phyloP scores from a whole-genome alignment of 2,329 filamentous ascomycete genomes.

The Calonectria pauciramosa region DNA sequence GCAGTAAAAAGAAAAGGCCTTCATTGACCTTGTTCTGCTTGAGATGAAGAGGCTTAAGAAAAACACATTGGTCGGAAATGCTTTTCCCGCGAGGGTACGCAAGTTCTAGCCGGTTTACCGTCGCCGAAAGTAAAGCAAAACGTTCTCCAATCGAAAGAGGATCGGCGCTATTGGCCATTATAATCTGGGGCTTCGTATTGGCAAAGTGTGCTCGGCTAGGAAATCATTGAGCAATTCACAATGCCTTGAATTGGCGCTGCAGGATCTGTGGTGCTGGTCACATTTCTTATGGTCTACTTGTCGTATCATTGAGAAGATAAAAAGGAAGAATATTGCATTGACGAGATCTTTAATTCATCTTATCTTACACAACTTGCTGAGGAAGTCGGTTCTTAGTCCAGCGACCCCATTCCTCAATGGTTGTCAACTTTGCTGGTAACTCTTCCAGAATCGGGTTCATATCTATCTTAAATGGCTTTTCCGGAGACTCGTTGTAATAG shows the following conservation, averaged over 20 bases:
- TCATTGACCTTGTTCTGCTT: not conserved
- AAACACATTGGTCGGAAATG: not conserved
- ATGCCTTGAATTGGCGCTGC: not conserved
- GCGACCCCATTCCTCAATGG: not conserved
- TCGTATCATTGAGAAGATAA: not conserved
- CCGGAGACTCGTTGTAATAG: constrained; percentile 54
- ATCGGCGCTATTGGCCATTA: not conserved
- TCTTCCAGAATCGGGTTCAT: constrained; percentile 47
- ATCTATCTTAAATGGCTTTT: constrained; percentile 54
- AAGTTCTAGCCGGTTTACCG: not conserved
- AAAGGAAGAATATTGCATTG: not conserved
- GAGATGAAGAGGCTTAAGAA: too few species aligned
- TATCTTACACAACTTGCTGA: not conserved
- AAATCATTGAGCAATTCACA: not conserved
- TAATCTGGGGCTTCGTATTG: not conserved
- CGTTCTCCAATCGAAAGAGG: not conserved
- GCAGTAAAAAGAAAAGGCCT: too few species aligned
- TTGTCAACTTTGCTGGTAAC: not conserved
- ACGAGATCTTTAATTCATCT: too few species aligned
- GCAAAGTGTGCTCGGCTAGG: not conserved
- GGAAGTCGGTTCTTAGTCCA: not conserved
- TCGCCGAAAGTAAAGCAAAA: not conserved
- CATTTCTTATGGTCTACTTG: not conserved
- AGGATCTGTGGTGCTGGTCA: not conserved
- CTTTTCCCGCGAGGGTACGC: not conserved